Evolutionary conservation across 2,329 filamentous ascomycete species (phyloP), one percentile per base, ranked within the genome.

Genomic region (Coniochaeta hoffmannii): DNA sequence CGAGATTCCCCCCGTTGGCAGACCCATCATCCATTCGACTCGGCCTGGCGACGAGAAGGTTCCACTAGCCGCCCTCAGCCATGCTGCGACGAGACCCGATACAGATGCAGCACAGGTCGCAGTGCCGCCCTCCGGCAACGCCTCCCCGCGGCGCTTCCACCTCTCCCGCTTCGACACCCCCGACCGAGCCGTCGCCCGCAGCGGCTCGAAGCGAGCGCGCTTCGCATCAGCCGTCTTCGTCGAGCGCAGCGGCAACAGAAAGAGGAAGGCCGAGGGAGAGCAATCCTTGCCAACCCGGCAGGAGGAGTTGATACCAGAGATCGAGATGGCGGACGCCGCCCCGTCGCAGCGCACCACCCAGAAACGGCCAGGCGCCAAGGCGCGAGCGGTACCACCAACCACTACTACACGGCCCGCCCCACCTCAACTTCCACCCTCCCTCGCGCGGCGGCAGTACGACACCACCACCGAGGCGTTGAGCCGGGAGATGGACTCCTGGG

Each of bases 401-500:
- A 32, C 50, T 36, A 7, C 15, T 58, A 8, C 59, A 53, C 53
- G 63, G 58, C 28, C 46, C 53, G 10, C 24, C 56, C 41, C n/a
- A n/a, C n/a, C 30, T 56, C 55, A 8, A 15, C 54, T 56, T 50
- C 62, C 50, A n/a, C 56, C 57, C 2, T 61, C 61, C 14, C 55
- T 63, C 26, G 50, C 56, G 56, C 34, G 57, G 57, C 44, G 54
- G 55, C 34, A 38, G 36, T 46, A 56, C 15, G 67, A 62, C 32
- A 67, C 73, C 57, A 73, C 81, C 44, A 75, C 79, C 70, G 74
- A 77, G 38, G 71, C 74, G 58, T 72, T 83, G 34, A 70, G 78
- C 1, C 74, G 74, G 6, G 78, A 80, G 32, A 83, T 83, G 80
- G 76, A 83, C 62, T 70, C 73, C 31, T 86, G 80, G 71, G 80